These are phyloP conservation scores for Seiridium unicorne DNA, from an alignment of 2,329 filamentous ascomycete species.

Conservation along the genomic window DNA sequence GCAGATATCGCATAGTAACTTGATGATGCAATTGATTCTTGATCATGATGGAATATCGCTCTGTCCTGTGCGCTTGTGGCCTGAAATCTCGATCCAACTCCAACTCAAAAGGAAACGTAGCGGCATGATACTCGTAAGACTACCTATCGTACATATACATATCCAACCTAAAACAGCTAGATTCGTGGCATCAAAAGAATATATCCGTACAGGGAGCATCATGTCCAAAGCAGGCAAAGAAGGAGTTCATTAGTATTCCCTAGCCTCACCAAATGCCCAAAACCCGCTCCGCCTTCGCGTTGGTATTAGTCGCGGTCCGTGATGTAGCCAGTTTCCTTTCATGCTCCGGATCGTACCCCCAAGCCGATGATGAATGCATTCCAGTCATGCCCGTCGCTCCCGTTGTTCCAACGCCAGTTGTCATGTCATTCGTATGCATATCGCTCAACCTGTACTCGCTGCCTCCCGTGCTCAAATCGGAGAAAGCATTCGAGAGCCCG, in stretches of 20 bases:
- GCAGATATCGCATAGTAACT: neutral
- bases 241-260: too few relatives aligned
- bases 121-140: too few relatives aligned
- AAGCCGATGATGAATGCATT: neutral
- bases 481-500: conserved; percentile 5
- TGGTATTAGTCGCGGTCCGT: neutral
- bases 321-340: neutral
- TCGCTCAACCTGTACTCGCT: neutral
- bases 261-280: neutral
- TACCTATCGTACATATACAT: too few relatives aligned
- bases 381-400: neutral
- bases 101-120: too few relatives aligned
- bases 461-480: conserved; percentile 3
- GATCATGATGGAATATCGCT: too few relatives aligned
- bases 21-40: neutral
- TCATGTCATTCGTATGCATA: neutral
- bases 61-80: too few relatives aligned
- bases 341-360: neutral
- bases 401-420: neutral
- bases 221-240: too few relatives aligned
- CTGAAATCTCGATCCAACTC: too few relatives aligned
- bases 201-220: too few relatives aligned
- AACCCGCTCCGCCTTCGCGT: conserved; percentile 2
- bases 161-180: too few relatives aligned
- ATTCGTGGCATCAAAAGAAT: too few relatives aligned